These are phyloP conservation scores for Huntiella moniliformis DNA, from an alignment of 2,329 filamentous ascomycete genomes.

Conservation along the genomic window DNA sequence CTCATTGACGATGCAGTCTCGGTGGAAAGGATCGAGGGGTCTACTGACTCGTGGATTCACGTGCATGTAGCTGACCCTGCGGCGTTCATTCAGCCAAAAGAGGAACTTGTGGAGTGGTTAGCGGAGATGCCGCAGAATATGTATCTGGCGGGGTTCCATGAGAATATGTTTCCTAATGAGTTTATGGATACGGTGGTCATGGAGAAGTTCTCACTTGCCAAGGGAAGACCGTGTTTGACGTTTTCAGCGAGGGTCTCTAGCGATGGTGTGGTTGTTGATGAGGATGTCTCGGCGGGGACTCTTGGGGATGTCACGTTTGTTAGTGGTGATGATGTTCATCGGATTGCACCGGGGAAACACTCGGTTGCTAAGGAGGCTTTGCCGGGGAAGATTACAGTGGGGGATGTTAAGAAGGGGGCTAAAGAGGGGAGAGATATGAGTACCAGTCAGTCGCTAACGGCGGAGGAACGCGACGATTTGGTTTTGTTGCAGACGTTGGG, in stretches of 20 bases:
- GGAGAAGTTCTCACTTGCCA: slow-evolving; percentile 34
- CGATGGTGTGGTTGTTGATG: slow-evolving; percentile 33
- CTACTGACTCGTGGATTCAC: slow-evolving; percentile 49
- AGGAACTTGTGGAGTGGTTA: slow-evolving; percentile 40
- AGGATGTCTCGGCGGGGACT: slow-evolving; percentile 32
- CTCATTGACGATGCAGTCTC: slow-evolving; percentile 71
- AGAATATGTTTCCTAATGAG: slow-evolving; percentile 35
- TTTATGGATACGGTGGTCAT: slow-evolving; percentile 23
- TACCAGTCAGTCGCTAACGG: slow-evolving; percentile 23
- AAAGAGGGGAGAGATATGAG: slow-evolving; percentile 22
- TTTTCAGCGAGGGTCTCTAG: slow-evolving; percentile 40
- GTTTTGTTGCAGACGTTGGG: slow-evolving; percentile 29
- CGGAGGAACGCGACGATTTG: slow-evolving; percentile 27
- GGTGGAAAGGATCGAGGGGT: slow-evolving; percentile 35
- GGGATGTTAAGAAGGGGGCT: slow-evolving; percentile 16
- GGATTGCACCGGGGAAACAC: slow-evolving; percentile 18
- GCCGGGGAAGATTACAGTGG: no score
- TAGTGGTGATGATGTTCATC: slow-evolving; percentile 30
- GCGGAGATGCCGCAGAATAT: slow-evolving; percentile 39
- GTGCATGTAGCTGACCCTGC: slow-evolving; percentile 64
- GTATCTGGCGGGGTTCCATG: slow-evolving; percentile 38
- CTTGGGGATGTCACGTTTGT: slow-evolving; percentile 39
- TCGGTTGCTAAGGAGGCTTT: slow-evolving; percentile 5
- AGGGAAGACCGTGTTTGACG: slow-evolving; percentile 34
- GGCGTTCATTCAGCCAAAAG: slow-evolving; percentile 43